These are phyloP conservation scores for Alternaria rosae DNA, from an alignment of 2,329 filamentous ascomycete genomes.

Conservation along the genomic window DNA sequence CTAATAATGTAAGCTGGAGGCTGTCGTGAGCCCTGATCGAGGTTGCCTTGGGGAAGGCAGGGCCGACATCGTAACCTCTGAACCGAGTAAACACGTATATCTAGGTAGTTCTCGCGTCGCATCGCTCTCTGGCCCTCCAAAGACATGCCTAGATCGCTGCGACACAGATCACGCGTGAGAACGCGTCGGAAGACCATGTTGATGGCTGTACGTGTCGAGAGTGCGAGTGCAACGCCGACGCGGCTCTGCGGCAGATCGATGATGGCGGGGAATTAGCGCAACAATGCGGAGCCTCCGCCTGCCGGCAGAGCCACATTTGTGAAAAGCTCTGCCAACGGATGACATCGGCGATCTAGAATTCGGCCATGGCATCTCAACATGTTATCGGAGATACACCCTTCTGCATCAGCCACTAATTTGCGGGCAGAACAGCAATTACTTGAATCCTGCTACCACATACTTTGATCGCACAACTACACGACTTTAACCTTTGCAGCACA, in stretches of 20 bases:
- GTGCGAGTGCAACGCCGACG: neutral
- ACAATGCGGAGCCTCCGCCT: slow-evolving; percentile 16
- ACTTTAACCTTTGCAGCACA: neutral
- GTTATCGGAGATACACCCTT: neutral
- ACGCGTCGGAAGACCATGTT: neutral
- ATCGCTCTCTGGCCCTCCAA: neutral
- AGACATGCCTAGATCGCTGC: neutral
- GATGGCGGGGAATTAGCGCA: slow-evolving; percentile 13
- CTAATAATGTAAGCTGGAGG: neutral
- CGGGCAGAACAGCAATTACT: neutral
- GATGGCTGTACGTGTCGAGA: neutral
- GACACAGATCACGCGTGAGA: neutral
- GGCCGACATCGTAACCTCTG: fast-evolving
- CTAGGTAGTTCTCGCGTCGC: neutral
- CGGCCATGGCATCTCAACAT: neutral
- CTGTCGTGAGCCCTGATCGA: neutral
- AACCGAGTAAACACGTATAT: neutral
- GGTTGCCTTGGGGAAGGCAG: neutral
- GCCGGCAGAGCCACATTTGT: slow-evolving; percentile 18
- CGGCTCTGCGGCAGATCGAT: slow-evolving; percentile 10
- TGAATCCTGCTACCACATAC: neutral
- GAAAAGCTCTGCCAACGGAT: slow-evolving; percentile 12
- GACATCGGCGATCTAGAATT: slow-evolving; percentile 10
- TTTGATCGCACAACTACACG: neutral
- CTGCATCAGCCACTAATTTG: neutral